Percentiles rank a stretch among this genome's conserved stretches.
These are phyloP conservation scores for Teratosphaeria zuluensis DNA, from an alignment of 2,329 filamentous ascomycete species.

Conservation along the genomic window DNA sequence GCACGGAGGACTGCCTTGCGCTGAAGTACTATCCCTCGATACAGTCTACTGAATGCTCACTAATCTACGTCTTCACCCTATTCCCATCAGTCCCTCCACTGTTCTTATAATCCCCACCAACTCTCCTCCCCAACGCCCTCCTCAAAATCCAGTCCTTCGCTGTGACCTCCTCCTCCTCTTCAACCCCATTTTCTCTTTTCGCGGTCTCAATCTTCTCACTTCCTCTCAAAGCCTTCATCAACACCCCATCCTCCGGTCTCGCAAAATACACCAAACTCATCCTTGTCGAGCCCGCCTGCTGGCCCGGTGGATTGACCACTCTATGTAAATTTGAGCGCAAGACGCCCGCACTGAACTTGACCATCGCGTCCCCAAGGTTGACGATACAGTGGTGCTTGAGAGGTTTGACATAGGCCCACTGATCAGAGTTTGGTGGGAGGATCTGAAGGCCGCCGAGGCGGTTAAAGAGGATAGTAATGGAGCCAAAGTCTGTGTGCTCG, in stretches of 20 bases:
- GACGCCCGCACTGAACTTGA: slow-evolving; percentile 32
- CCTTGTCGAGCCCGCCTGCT: slow-evolving; percentile 35
- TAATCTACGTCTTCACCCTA: slow-evolving; percentile 1
- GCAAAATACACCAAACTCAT: slow-evolving; percentile 48
- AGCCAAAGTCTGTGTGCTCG: slow-evolving; percentile 48
- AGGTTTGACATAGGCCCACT: slow-evolving; percentile 45
- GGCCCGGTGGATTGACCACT: slow-evolving; percentile 40
- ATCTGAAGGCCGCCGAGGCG: slow-evolving; percentile 46
- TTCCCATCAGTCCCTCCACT: slow-evolving; percentile 26
- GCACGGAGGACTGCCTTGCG: no score
- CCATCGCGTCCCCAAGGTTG: slow-evolving; percentile 38
- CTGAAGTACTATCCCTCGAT: neutral
- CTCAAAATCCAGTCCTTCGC: slow-evolving; percentile 31
- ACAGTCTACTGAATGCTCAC: neutral
- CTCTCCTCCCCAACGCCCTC: slow-evolving; percentile 28
- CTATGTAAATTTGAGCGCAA: slow-evolving; percentile 33
- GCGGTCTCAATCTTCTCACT: slow-evolving; percentile 15
- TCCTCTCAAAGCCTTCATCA: slow-evolving; percentile 27
- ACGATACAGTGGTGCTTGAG: slow-evolving; percentile 37
- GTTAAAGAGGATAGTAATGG: slow-evolving; percentile 47
- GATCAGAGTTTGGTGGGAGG: slow-evolving; percentile 27
- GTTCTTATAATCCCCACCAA: slow-evolving; percentile 24
- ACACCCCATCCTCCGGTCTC: slow-evolving; percentile 40
- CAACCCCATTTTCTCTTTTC: slow-evolving; percentile 24
- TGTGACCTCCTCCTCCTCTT: slow-evolving; percentile 18